Percentiles rank a stretch among this genome's conserved stretches.
phyloP scores from a whole-genome alignment of 2,329 filamentous ascomycete species.

The Magnaporthales sp. region DNA sequence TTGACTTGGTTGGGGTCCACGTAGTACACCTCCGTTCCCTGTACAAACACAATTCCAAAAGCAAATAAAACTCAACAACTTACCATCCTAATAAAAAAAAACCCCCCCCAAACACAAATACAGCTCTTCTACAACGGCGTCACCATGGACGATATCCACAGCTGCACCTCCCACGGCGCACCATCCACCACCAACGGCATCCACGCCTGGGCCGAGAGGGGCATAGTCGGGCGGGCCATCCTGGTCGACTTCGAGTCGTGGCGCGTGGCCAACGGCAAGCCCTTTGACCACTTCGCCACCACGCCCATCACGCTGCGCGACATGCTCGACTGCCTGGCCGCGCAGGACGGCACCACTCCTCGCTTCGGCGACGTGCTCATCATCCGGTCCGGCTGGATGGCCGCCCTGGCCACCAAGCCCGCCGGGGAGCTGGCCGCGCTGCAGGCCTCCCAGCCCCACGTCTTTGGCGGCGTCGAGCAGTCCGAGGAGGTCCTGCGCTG shows the following conservation, averaged over 20 bases:
- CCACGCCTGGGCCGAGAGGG: slow-evolving; percentile 15
- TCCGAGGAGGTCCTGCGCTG: slow-evolving; percentile 40
- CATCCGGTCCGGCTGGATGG: slow-evolving; percentile 42
- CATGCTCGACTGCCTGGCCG: slow-evolving; percentile 33
- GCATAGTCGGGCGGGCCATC: slow-evolving; percentile 40
- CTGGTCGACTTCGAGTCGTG: slow-evolving; percentile 40
- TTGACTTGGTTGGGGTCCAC: not conserved
- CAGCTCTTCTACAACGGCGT: slow-evolving; percentile 18
- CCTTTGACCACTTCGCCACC: slow-evolving; percentile 28
- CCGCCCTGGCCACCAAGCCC: slow-evolving; percentile 29
- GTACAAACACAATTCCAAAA: not conserved
- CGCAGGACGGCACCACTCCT: slow-evolving; percentile 30
- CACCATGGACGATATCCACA: slow-evolving; percentile 31
- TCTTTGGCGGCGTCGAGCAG: slow-evolving; percentile 36
- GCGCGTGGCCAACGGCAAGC: slow-evolving; percentile 22
- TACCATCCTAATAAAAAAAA: not conserved
- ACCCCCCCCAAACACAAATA: not conserved
- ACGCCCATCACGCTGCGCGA: slow-evolving; percentile 31
- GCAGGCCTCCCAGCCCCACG: not conserved
- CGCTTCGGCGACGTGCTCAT: slow-evolving; percentile 47
- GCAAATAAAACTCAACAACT: not conserved
- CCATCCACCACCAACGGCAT: slow-evolving; percentile 2
- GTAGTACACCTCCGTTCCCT: not conserved
- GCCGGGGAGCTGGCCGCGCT: slow-evolving; percentile 26
- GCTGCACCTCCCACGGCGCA: not conserved